phyloP scores from a whole-genome alignment of 2,329 filamentous ascomycete species.

The Metarhizium guizhouense region DNA sequence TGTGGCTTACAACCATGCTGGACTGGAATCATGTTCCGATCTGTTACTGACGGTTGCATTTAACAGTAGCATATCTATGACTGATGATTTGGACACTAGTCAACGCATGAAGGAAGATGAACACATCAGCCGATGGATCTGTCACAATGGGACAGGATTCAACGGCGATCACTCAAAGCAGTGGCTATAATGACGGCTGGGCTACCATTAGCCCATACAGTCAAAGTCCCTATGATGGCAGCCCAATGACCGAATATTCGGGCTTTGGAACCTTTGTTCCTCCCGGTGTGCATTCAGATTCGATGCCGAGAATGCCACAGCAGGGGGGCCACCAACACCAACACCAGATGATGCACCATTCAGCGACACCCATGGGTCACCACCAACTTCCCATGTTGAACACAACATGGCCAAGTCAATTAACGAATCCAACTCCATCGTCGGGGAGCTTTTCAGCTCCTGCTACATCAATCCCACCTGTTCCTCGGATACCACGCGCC shows the following conservation, averaged over 20 bases:
- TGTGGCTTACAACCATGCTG: not conserved
- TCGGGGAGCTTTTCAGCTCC: constrained; percentile 47
- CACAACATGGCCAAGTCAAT: constrained; percentile 72
- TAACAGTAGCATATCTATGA: not conserved
- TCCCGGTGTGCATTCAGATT: constrained; percentile 41
- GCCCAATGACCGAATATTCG: constrained; percentile 57
- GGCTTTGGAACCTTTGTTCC: constrained; percentile 47
- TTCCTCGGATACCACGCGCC: constrained; percentile 38
- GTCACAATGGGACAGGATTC: constrained; percentile 21
- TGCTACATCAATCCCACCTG: constrained; percentile 49
- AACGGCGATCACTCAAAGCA: constrained; percentile 20
- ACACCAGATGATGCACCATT: constrained; percentile 23
- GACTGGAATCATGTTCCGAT: not conserved
- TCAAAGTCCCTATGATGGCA: constrained; percentile 43
- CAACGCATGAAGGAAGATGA: constrained; percentile 19
- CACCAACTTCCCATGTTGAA: constrained; percentile 60
- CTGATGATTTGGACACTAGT: not conserved
- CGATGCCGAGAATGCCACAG: constrained; percentile 44
- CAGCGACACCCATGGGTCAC: constrained; percentile 38
- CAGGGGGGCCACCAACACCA: constrained; percentile 32
- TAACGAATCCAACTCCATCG: constrained; percentile 57
- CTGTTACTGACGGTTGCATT: not conserved
- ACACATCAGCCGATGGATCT: constrained; percentile 21
- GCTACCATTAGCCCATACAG: constrained; percentile 52
- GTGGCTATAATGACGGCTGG: constrained; percentile 38